A percentile compares a stretch with the other conserved stretches of the same genome.
Conservation (phyloP, 148 eudicot genomes). For the Mesembryanthemum crystallinum region DNA sequence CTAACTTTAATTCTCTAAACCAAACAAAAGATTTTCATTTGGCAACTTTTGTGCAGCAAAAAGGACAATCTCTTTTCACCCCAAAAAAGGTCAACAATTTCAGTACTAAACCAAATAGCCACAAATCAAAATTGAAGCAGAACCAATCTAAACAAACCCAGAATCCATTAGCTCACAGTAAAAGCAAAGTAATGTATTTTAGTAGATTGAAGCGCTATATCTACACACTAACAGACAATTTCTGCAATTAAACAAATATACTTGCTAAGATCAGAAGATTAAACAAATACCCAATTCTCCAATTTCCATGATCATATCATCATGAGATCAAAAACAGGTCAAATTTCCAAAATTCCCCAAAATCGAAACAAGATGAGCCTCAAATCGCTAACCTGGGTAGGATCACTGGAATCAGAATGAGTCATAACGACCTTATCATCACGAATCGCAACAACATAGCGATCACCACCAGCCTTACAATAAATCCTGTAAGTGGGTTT, state of each 20-base stretch:
- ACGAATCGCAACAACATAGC: conserved; percentile 54
- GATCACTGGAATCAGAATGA: conserved; percentile 55
- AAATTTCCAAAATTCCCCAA: too few relatives aligned
- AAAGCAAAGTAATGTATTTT: not conserved
- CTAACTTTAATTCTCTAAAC: too few relatives aligned
- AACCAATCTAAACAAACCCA: not conserved
- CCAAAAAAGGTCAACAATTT: not conserved
- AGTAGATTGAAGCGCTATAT: not conserved
- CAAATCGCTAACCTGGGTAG: conserved; percentile 44
- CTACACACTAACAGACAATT: not conserved
- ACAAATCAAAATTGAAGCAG: not conserved
- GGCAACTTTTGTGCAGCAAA: not conserved
- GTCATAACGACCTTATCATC: conserved; percentile 68
- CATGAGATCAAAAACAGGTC: not conserved
- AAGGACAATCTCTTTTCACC: not conserved
- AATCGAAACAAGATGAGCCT: not conserved
- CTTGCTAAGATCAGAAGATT: not conserved
- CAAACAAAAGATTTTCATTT: not conserved
- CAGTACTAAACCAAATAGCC: too few relatives aligned
- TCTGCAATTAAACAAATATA: not conserved
- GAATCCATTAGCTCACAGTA: not conserved
- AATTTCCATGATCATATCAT: not conserved
- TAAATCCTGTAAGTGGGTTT: conserved; percentile 58
- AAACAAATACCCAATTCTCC: not conserved
- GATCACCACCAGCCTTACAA: conserved; percentile 53